phyloP scores from a whole-genome alignment of 2,329 filamentous ascomycete species.

The Hypomyces perniciosus region DNA sequence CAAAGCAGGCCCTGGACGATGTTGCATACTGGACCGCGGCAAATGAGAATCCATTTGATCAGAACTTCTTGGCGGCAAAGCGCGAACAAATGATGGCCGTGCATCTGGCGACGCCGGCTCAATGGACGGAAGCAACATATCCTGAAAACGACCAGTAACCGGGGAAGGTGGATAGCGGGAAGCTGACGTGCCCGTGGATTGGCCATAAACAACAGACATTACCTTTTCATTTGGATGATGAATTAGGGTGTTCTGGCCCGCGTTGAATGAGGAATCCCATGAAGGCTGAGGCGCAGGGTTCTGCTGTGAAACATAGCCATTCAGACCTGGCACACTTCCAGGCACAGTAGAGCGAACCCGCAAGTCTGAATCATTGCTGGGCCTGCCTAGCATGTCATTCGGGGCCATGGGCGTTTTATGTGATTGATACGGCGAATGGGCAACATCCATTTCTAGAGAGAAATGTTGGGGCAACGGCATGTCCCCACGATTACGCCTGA shows the following conservation, averaged over 20 bases:
- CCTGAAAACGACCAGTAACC: slow-evolving; percentile 24
- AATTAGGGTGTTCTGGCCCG: slow-evolving; percentile 6
- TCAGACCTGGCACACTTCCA: slow-evolving; percentile 19
- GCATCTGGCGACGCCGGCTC: slow-evolving; percentile 36
- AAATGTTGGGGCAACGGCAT: background rate
- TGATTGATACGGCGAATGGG: slow-evolving; percentile 6
- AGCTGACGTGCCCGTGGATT: slow-evolving; percentile 14
- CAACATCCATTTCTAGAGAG: slow-evolving; percentile 2
- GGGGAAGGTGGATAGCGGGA: slow-evolving; percentile 23
- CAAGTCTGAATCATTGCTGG: background rate
- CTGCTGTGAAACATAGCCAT: slow-evolving; percentile 21
- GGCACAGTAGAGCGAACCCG: slow-evolving; percentile 13
- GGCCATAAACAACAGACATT: slow-evolving; percentile 19
- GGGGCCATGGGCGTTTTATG: background rate
- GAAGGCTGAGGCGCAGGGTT: slow-evolving; percentile 3
- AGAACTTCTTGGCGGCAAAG: slow-evolving; percentile 24
- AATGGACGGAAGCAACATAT: slow-evolving; percentile 42
- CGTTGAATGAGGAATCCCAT: slow-evolving; percentile 8
- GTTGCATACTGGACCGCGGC: slow-evolving; percentile 16
- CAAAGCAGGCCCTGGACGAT: slow-evolving; percentile 17
- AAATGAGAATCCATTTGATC: slow-evolving; percentile 18
- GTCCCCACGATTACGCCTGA: slow-evolving; percentile 26
- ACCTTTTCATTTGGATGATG: slow-evolving; percentile 20
- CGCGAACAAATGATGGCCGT: slow-evolving; percentile 30
- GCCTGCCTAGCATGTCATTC: slow-evolving; percentile 7